Percentiles rank a stretch among this genome's conserved stretches.
Conservation (phyloP, 257 asterid species). For the Solanum ossicruentum region DNA sequence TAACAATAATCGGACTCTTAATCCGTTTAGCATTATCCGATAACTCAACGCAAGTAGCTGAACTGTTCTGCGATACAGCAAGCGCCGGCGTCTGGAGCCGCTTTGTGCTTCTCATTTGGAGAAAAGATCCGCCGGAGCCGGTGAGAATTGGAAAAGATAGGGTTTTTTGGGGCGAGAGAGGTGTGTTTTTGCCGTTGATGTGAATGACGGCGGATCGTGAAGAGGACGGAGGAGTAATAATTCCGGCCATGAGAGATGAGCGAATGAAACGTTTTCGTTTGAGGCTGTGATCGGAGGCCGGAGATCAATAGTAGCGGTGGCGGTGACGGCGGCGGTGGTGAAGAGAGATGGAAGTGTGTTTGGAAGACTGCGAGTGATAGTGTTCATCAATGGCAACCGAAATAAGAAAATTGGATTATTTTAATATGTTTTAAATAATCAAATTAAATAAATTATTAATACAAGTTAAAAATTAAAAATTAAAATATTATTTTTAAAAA, state of each 20-base stretch:
- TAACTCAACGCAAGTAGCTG: constrained; percentile 16
- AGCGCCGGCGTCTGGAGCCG: not conserved
- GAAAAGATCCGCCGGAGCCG: not conserved
- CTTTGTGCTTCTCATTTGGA: not conserved
- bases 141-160: not conserved
- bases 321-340: not conserved
- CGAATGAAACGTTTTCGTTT: not conserved
- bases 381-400: not conserved
- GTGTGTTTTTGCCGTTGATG: not conserved
- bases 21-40: not conserved
- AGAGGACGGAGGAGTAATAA: not conserved
- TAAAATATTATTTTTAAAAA: too few relatives aligned
- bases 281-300: not conserved
- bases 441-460: too few relatives aligned
- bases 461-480: too few relatives aligned
- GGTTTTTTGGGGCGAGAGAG: not conserved
- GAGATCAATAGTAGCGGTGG: not conserved
- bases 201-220: not conserved
- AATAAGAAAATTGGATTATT: not conserved
- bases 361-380: not conserved
- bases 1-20: constrained; percentile 46
- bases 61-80: constrained; percentile 20
- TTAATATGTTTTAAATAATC: not conserved
- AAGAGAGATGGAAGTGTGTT: not conserved
- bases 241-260: not conserved